These are phyloP conservation scores for Hyaloscypha bicolor DNA, from an alignment of 495 filamentous ascomycete species.

Conservation along the genomic window DNA sequence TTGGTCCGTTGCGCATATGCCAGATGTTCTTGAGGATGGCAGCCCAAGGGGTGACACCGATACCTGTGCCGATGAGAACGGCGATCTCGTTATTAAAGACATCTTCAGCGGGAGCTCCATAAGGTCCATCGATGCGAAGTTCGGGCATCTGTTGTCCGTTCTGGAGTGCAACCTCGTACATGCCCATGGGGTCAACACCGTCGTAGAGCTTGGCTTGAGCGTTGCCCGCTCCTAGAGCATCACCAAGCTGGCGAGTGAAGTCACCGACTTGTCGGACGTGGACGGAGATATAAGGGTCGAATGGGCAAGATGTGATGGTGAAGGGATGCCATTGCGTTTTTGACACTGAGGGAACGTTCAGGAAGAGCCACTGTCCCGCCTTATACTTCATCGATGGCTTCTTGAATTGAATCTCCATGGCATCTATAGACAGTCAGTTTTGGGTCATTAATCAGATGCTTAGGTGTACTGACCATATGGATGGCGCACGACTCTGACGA, in stretches of 20 bases:
- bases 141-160: conserved; percentile 89
- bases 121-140: conserved; percentile 91
- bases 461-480: conserved; percentile 77
- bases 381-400: conserved; percentile 99
- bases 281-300: conserved; percentile 89
- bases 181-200: conserved; percentile 87
- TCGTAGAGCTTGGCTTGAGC: conserved; percentile 85
- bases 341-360: conserved; percentile 89
- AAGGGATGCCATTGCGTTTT: conserved; percentile 97
- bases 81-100: conserved; percentile 99
- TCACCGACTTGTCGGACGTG: conserved; percentile 97
- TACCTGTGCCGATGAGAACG: conserved; percentile 94
- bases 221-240: conserved; percentile 88
- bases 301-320: conserved; percentile 98
- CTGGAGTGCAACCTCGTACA: conserved; percentile 96
- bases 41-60: conserved; percentile 97
- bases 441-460: conserved; percentile 5
- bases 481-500: conserved; percentile 91
- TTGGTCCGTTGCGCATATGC: conserved; percentile 84
- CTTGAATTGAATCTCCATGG: conserved; percentile 94
- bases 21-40: conserved; percentile 98
- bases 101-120: conserved; percentile 94
- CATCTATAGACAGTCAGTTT: conserved; percentile 61
- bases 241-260: conserved; percentile 85
- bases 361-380: conserved; percentile 95